These are phyloP conservation scores for Pseudisothecium myosuroides DNA, from an alignment of 225 moss, liverwort and hornwort genomes.

Conservation along the genomic window DNA sequence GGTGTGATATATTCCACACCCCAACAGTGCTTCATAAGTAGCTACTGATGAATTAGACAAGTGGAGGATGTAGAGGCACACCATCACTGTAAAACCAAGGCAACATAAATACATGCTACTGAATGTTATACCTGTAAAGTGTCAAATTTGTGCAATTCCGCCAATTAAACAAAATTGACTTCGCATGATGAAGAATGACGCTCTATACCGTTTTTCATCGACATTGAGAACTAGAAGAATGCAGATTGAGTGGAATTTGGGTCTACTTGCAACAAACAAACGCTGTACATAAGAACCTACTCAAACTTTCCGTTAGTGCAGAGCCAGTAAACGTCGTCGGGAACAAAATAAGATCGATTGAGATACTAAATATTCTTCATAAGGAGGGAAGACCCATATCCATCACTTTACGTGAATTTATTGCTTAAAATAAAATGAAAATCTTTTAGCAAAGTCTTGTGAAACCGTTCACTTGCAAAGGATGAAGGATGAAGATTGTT, in stretches of 20 bases:
- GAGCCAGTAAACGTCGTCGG: background rate
- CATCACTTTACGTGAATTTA: background rate
- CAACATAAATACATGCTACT: too few relatives aligned
- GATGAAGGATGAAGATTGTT: background rate
- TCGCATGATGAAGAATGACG: constrained; percentile 15
- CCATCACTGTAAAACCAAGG: too few relatives aligned
- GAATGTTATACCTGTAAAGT: too few relatives aligned
- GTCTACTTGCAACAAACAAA: too few relatives aligned
- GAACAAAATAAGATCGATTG: too few relatives aligned
- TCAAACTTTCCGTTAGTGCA: too few relatives aligned
- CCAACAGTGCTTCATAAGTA: too few relatives aligned
- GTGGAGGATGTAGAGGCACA: too few relatives aligned
- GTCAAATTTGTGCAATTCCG: too few relatives aligned
- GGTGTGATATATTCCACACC: too few relatives aligned
- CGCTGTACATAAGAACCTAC: background rate
- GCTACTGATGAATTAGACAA: too few relatives aligned
- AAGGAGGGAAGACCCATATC: background rate
- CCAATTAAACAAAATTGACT: too few relatives aligned
- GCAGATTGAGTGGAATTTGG: background rate
- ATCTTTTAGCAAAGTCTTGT: background rate
- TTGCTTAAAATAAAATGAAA: background rate
- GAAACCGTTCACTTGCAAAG: background rate
- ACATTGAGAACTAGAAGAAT: constrained; percentile 34
- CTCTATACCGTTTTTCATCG: constrained; percentile 30
- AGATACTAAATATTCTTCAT: background rate